Percentiles rank a stretch among this genome's conserved stretches.
phyloP scores from a whole-genome alignment of 2,329 filamentous ascomycete genomes.

The Podosphaera xanthii region DNA sequence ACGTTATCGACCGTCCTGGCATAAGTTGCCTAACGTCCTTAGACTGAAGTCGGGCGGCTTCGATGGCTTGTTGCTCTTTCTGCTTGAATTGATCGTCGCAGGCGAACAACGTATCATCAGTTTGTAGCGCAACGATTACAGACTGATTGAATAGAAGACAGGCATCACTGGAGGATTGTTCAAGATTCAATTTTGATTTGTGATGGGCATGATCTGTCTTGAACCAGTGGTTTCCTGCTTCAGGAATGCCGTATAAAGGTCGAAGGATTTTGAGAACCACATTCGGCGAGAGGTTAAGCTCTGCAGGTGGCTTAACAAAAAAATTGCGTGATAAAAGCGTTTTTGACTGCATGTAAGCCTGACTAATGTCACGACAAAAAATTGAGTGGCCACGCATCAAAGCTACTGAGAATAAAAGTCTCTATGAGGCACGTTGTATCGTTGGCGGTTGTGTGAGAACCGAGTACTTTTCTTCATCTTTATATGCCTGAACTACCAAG shows the following conservation, averaged over 20 bases:
- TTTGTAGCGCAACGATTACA: slow-evolving; percentile 2
- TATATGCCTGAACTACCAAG: background rate
- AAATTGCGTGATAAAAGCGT: background rate
- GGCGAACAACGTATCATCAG: slow-evolving; percentile 2
- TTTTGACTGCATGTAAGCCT: background rate
- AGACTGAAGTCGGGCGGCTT: background rate
- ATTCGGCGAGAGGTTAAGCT: background rate
- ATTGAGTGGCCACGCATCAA: background rate
- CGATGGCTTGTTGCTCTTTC: background rate
- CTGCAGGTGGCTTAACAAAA: background rate
- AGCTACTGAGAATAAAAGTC: background rate
- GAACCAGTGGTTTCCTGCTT: no score
- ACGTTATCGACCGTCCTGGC: background rate
- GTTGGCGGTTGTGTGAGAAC: background rate
- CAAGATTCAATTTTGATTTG: background rate
- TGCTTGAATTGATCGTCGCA: background rate
- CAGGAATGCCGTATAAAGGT: background rate
- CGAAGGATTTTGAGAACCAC: background rate
- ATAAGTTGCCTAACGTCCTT: background rate
- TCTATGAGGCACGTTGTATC: background rate
- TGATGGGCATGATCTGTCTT: slow-evolving; percentile 1
- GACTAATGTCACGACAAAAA: background rate
- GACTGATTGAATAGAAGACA: slow-evolving; percentile 1
- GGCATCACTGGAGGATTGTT: slow-evolving; percentile 1
- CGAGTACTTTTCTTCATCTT: background rate